Percentiles rank a stretch among this genome's conserved stretches.
Conservation (phyloP, 2,329 filamentous ascomycete genomes). For the Lasiodiplodia sp. region DNA sequence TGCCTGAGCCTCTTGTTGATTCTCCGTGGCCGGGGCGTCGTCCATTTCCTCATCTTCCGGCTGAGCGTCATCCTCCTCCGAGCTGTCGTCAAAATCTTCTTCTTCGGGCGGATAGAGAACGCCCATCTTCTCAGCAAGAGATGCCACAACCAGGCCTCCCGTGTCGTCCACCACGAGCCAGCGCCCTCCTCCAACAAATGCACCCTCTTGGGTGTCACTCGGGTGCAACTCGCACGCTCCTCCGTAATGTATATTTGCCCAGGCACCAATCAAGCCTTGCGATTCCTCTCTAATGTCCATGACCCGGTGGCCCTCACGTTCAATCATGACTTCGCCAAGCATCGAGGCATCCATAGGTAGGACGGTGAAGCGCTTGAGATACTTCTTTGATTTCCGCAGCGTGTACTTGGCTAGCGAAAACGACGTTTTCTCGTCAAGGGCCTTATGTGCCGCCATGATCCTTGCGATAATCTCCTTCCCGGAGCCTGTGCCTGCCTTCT, state of each 20-base stretch:
- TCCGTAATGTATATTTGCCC: conserved; percentile 87
- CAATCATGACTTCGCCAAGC: conserved; percentile 79
- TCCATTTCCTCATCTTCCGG: conserved; percentile 17
- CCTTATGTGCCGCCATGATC: conserved; percentile 86
- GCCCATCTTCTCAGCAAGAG: conserved; percentile 88
- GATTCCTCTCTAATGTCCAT: conserved; percentile 88
- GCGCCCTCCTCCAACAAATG: conserved; percentile 60
- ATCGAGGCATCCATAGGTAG: conserved; percentile 81
- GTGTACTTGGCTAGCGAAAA: conserved; percentile 97
- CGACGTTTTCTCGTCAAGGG: conserved; percentile 89
- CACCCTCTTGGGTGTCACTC: conserved; percentile 38
- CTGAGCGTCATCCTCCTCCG: conserved; percentile 37
- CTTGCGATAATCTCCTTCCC: conserved; percentile 93
- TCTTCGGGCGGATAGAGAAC: conserved; percentile 66
- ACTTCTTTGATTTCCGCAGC: conserved; percentile 91
- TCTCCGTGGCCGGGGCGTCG: conserved; percentile 21
- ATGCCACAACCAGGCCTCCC: conserved; percentile 79
- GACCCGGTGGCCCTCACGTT: conserved; percentile 80
- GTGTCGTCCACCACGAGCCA: conserved; percentile 91
- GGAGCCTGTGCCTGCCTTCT: conserved; percentile 75
- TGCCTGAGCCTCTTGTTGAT: neutral
- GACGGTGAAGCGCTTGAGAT: conserved; percentile 84
- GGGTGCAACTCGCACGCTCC: conserved; percentile 47
- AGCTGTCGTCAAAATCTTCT: conserved; percentile 35
- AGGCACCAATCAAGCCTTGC: conserved; percentile 81